A percentile compares a stretch with the other conserved stretches of the same genome.
Conservation (phyloP, 2,329 filamentous ascomycete genomes). For the Fusarium oxysporum region DNA sequence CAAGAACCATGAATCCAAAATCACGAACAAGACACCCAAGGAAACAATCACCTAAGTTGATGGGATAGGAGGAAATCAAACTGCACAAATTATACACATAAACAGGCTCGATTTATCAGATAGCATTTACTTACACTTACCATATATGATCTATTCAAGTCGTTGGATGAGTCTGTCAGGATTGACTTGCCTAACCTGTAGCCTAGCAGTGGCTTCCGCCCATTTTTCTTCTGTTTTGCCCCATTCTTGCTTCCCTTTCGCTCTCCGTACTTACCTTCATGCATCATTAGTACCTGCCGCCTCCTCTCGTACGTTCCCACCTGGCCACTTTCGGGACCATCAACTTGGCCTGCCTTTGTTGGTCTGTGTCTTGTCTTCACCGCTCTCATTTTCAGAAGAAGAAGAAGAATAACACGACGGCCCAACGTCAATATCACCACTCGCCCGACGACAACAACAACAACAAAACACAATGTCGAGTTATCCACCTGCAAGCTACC, state of each 20-base stretch:
- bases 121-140: neutral
- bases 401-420: conserved; percentile 1
- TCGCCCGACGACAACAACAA: conserved; percentile 34
- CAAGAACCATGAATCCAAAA: neutral
- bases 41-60: conserved; percentile 20
- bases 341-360: conserved; percentile 11
- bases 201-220: neutral
- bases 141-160: neutral
- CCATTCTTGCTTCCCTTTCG: neutral
- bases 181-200: neutral
- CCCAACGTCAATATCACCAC: conserved; percentile 23
- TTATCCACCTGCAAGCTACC: conserved; percentile 29
- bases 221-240: neutral
- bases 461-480: conserved; percentile 12
- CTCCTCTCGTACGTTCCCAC: conserved; percentile 10
- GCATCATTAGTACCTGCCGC: neutral
- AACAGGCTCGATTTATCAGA: neutral
- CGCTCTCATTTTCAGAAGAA: conserved; percentile 12
- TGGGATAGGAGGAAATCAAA: conserved; percentile 4
- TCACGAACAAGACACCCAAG: neutral
- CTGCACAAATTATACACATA: neutral
- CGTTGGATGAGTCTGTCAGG: neutral
- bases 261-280: neutral
- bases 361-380: conserved; percentile 20
- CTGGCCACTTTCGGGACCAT: conserved; percentile 25